These are phyloP conservation scores for Nicotiana sylvestris DNA, from an alignment of 257 asterid species.

Conservation along the genomic window DNA sequence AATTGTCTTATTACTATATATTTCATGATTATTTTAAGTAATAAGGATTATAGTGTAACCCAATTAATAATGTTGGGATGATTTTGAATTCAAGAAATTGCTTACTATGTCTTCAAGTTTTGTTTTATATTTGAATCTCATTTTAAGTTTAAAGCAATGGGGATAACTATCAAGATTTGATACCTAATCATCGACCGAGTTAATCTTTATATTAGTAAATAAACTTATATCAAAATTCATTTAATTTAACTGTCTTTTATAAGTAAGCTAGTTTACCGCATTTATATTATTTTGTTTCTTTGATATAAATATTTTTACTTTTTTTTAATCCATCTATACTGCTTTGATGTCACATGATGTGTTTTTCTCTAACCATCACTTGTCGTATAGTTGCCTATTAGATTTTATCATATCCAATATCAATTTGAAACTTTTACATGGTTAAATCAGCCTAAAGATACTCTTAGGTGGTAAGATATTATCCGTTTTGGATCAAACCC, in stretches of 20 bases:
- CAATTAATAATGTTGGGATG: not conserved
- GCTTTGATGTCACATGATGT: not conserved
- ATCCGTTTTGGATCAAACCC: too few species aligned
- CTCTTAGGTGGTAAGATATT: too few species aligned
- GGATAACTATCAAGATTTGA: not conserved
- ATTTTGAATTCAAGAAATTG: not conserved
- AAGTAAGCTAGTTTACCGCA: not conserved
- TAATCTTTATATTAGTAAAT: not conserved
- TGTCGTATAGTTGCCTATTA: not conserved
- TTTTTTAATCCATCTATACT: not conserved
- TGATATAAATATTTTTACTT: not conserved
- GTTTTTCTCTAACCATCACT: not conserved
- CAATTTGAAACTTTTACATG: too few species aligned
- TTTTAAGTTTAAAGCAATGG: not conserved
- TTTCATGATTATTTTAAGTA: not conserved
- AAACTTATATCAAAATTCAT: not conserved
- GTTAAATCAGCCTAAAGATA: too few species aligned
- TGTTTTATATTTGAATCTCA: not conserved
- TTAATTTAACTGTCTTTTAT: not conserved
- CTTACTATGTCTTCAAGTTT: not conserved
- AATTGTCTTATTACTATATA: constrained; percentile 7
- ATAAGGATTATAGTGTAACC: not conserved
- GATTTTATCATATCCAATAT: too few species aligned
- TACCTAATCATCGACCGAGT: not conserved
- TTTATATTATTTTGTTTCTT: not conserved